Percentiles rank a stretch among this genome's conserved stretches.
These are phyloP conservation scores for Platismatia glauca DNA, from an alignment of 495 filamentous ascomycete genomes.

Conservation along the genomic window DNA sequence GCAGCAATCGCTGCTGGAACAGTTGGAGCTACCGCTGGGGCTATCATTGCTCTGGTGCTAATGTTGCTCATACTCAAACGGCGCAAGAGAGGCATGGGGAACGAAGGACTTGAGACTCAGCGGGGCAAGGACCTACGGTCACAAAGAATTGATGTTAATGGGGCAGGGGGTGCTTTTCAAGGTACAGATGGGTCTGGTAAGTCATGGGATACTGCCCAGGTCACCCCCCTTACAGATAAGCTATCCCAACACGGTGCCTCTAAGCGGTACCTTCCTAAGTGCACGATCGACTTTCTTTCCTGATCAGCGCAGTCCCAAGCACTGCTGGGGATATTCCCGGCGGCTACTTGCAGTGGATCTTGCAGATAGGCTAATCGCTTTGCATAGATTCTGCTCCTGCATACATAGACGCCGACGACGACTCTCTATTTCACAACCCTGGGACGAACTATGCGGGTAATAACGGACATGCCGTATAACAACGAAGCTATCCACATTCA, in stretches of 20 bases:
- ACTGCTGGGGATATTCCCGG: background rate
- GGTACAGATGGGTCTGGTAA: conserved; percentile 5
- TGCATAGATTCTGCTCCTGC: background rate
- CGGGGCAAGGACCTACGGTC: background rate
- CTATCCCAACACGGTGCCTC: background rate
- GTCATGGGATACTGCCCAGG: background rate
- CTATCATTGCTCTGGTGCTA: conserved; percentile 9
- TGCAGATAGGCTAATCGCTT: background rate
- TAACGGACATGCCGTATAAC: background rate
- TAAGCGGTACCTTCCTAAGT: background rate
- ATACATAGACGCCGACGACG: background rate
- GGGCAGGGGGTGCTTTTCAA: background rate
- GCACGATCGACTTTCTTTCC: background rate
- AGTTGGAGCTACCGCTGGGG: conserved; percentile 11
- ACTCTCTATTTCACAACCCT: background rate
- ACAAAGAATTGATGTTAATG: background rate
- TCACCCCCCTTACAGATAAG: background rate
- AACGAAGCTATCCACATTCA: background rate
- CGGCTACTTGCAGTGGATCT: background rate
- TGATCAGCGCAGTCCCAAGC: background rate
- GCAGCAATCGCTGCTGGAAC: conserved; percentile 13
- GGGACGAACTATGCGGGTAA: background rate
- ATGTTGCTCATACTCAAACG: conserved; percentile 1
- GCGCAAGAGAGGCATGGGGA: conserved; percentile 1
- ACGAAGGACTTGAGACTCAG: background rate